Base-by-base conservation (phyloP, 1,284 basidiomycete species). In the Naganishia liquefaciens region DNA sequence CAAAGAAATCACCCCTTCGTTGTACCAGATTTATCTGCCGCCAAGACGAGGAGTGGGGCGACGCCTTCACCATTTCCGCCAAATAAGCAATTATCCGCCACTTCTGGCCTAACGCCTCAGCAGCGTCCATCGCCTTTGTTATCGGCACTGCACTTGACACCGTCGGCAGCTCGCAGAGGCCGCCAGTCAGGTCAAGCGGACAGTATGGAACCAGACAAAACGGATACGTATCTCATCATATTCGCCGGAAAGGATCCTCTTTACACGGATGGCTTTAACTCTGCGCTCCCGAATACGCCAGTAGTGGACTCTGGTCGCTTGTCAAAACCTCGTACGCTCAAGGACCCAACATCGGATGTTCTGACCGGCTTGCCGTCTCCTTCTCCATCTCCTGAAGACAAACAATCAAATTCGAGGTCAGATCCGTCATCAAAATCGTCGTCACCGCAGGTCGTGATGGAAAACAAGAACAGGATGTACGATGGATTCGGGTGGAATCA, bases 401-500 rank as follows among this genome's bases (percentile, higher is more conserved):
- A 52, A 25, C 60, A 53, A n/a, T 51, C 63, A 28, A 21, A 49
- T 23, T 19, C 54, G 11, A 57, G 33, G 37, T n/a, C 30, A 27
- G 43, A 40, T 23, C 21, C 43, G 3, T 25, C 21, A 13, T 21
- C 44, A 6, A 25, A 11, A 15, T n/a, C 23, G 33, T 39, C 57
- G 5, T 37, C 51, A 33, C 21, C 23, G 10, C 57, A 50, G 37
- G 27, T 19, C 6, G 57, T 50, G 39, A 17, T 23, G 46, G 57
- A 60, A 37, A 60, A 60, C 21, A 49, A 39, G 15, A 60, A 37
- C 23, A 46, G 30, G 13, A 13, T 40, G 6, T 60, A 60, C 21
- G 57, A 60, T 42, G 57, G 57, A 17, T 60, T 60, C 17, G 57
- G 57, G 3, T 60, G 57, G 57, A 49, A 50, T n/a, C 57, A 60